Evolutionary conservation across 1,284 basidiomycete species (phyloP).

Genomic region (Phellinidium pouzarii): DNA sequence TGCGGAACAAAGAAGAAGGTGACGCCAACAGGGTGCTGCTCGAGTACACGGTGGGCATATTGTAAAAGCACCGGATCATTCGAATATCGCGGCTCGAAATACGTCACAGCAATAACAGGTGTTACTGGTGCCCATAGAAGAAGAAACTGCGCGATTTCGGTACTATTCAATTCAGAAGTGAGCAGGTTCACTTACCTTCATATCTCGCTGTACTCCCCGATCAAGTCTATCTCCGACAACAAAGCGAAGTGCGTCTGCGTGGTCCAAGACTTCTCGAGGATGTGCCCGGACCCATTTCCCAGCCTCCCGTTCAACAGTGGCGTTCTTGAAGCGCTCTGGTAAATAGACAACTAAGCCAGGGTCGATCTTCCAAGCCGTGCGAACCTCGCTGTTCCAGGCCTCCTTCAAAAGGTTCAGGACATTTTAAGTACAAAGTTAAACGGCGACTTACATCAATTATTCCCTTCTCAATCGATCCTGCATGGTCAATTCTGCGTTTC

Average conservation of each 20-base stretch:
- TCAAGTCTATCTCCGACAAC: slow-evolving; percentile 73
- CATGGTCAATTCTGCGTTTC: slow-evolving; percentile 58
- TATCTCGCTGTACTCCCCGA: slow-evolving; percentile 48
- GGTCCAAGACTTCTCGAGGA: slow-evolving; percentile 65
- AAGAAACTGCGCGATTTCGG: slow-evolving; percentile 53
- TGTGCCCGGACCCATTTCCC: slow-evolving; percentile 68
- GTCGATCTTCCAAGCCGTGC: slow-evolving; percentile 78
- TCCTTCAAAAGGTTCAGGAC: slow-evolving; percentile 36
- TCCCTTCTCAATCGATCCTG: slow-evolving; percentile 49
- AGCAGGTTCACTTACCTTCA: slow-evolving; percentile 50
- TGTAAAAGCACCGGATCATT: slow-evolving; percentile 87
- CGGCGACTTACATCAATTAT: slow-evolving; percentile 49
- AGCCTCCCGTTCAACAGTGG: slow-evolving; percentile 61
- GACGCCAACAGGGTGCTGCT: slow-evolving; percentile 90
- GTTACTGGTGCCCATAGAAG: slow-evolving; percentile 86
- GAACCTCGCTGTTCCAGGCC: slow-evolving; percentile 63
- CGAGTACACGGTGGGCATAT: slow-evolving; percentile 94
- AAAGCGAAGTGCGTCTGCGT: slow-evolving; percentile 75
- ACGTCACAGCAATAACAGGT: slow-evolving; percentile 80
- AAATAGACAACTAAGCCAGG: slow-evolving; percentile 82
- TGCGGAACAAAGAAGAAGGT: slow-evolving; percentile 99
- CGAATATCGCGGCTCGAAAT: slow-evolving; percentile 80
- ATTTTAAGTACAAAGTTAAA: background rate
- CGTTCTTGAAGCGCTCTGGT: slow-evolving; percentile 78
- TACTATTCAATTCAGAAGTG: background rate